These are phyloP conservation scores for Xylaria sp. DNA, from an alignment of 2,329 filamentous ascomycete species.

Conservation along the genomic window DNA sequence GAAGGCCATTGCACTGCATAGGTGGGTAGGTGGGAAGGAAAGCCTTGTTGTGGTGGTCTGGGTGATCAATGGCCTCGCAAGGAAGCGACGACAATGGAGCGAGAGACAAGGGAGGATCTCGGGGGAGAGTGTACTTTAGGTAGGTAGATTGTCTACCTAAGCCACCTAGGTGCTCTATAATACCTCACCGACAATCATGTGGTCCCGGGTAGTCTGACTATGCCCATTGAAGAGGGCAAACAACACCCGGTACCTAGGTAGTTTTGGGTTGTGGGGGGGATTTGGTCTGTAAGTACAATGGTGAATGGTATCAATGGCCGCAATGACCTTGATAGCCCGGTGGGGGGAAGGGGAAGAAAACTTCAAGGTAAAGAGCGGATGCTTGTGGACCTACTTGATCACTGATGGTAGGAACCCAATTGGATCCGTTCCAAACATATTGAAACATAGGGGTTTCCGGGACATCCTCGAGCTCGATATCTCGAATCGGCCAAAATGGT, in stretches of 20 bases:
- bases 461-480: conserved; percentile 53
- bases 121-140: no score
- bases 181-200: background rate
- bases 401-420: conserved; percentile 34
- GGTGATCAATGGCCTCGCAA: no score
- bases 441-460: conserved; percentile 30
- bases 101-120: no score
- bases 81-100: no score
- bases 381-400: conserved; percentile 32
- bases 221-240: conserved; percentile 8
- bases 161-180: no score
- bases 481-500: conserved; percentile 57
- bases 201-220: no score
- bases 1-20: background rate
- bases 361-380: conserved; percentile 12
- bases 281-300: background rate
- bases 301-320: background rate
- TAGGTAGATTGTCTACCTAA: no score
- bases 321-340: background rate
- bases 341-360: background rate
- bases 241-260: no score
- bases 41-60: background rate
- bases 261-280: background rate
- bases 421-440: conserved; percentile 40
- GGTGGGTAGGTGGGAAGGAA: background rate